Evolutionary conservation across 2,329 filamentous ascomycete genomes (phyloP).

Genomic region (Monilinia laxa): DNA sequence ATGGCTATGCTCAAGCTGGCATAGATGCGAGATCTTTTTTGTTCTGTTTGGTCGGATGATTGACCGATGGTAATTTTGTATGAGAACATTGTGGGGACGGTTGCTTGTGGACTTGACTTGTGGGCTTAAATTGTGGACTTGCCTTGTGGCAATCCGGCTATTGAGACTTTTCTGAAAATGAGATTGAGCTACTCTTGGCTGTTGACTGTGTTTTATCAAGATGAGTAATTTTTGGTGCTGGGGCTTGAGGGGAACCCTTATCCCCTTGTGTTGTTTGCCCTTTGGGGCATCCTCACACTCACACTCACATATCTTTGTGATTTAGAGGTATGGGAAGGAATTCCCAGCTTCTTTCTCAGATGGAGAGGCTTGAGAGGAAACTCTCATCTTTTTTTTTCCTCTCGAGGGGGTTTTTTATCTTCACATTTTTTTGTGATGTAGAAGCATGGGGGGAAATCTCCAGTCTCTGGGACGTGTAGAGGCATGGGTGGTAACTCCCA

Average conservation of each 20-base stretch:
- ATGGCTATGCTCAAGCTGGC: background rate
- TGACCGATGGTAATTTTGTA: background rate
- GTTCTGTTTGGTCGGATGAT: slow-evolving; percentile 1
- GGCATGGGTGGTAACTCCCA: background rate
- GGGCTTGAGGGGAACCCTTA: background rate
- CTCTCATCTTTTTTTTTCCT: background rate
- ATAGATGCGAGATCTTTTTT: background rate
- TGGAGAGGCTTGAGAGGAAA: background rate
- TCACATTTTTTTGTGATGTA: background rate
- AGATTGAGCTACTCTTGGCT: background rate
- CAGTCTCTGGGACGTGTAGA: background rate
- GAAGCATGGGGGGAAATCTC: background rate
- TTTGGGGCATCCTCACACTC: background rate
- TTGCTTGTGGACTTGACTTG: background rate
- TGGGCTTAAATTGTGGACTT: slow-evolving; percentile 1
- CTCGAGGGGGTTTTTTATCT: too few species aligned
- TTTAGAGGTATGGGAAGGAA: background rate
- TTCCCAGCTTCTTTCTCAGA: background rate
- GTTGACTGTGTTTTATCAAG: background rate
- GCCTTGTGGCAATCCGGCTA: background rate
- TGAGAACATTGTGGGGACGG: background rate
- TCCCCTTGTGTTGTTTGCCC: background rate
- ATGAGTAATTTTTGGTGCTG: background rate
- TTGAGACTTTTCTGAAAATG: background rate
- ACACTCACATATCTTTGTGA: background rate